phyloP scores from a whole-genome alignment of 805 yeast species.

The Wickerhamiella sorbophila region DNA sequence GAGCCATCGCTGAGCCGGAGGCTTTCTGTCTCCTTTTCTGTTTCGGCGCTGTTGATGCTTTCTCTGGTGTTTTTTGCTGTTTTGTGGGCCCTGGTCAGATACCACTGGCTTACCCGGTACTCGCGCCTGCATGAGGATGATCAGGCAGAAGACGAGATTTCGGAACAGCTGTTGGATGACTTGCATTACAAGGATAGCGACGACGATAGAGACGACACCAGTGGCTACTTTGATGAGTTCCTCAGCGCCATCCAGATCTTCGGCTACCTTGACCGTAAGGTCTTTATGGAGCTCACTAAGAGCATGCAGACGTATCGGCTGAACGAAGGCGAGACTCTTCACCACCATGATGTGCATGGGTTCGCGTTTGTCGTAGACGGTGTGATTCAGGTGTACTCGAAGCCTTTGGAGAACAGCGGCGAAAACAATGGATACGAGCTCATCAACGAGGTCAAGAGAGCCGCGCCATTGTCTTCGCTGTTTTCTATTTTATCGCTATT shows the following conservation, averaged over 20 bases:
- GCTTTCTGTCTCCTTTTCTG: slow-evolving; percentile 7
- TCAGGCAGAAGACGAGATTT: slow-evolving; percentile 21
- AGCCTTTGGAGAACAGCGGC: slow-evolving; percentile 12
- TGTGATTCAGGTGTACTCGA: slow-evolving; percentile 44
- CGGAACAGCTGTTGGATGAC: slow-evolving; percentile 32
- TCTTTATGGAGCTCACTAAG: slow-evolving; percentile 83
- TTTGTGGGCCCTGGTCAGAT: slow-evolving; percentile 39
- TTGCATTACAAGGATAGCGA: slow-evolving; percentile 18
- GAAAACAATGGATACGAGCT: slow-evolving; percentile 55
- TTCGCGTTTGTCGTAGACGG: slow-evolving; percentile 92
- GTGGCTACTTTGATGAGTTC: slow-evolving; percentile 70
- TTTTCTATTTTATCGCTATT: slow-evolving; percentile 68
- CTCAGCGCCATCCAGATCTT: slow-evolving; percentile 82
- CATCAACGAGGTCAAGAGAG: slow-evolving; percentile 66
- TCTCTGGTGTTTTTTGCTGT: slow-evolving; percentile 23
- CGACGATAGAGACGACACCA: slow-evolving; percentile 25
- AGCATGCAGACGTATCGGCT: slow-evolving; percentile 81
- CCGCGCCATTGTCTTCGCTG: slow-evolving; percentile 73
- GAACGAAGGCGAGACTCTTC: slow-evolving; percentile 59
- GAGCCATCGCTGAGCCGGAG: slow-evolving; percentile 9
- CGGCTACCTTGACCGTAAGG: slow-evolving; percentile 82
- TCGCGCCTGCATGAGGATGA: slow-evolving; percentile 35
- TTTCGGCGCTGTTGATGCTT: slow-evolving; percentile 16
- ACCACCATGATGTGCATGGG: slow-evolving; percentile 62
- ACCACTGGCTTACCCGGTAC: slow-evolving; percentile 48